Evolutionary conservation across 2,329 filamentous ascomycete genomes (phyloP).

Genomic region (Fusarium liriodendri): DNA sequence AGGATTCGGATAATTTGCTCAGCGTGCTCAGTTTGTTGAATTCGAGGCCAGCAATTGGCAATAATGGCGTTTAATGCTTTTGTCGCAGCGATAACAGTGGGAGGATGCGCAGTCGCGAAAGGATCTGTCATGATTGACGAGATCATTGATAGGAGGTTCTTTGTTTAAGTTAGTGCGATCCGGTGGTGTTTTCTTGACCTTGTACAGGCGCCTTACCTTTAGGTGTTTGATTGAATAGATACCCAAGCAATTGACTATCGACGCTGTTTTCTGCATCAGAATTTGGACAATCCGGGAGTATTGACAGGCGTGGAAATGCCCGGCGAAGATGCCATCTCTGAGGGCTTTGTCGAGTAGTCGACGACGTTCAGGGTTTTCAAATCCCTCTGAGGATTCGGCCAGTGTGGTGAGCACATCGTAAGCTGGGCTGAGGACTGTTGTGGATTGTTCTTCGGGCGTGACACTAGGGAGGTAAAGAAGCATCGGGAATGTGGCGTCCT

Average conservation of each 20-base stretch:
- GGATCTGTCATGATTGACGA: conserved; percentile 75
- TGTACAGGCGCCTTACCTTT: conserved; percentile 57
- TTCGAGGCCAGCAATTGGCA: conserved; percentile 75
- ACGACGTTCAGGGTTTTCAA: conserved; percentile 43
- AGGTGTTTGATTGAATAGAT: conserved; percentile 75
- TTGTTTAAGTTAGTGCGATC: conserved; percentile 2
- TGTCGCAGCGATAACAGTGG: conserved; percentile 64
- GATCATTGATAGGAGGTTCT: conserved; percentile 76
- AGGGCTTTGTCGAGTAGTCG: conserved; percentile 65
- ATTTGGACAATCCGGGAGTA: conserved; percentile 67
- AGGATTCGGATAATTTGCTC: conserved; percentile 73
- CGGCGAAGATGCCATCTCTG: conserved; percentile 65
- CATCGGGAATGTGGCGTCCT: conserved; percentile 75
- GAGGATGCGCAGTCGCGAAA: conserved; percentile 68
- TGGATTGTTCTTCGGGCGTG: conserved; percentile 78
- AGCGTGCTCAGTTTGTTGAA: conserved; percentile 65
- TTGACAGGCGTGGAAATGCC: conserved; percentile 68
- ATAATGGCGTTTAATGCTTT: conserved; percentile 68
- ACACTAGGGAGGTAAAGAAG: conserved; percentile 82
- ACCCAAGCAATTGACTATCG: conserved; percentile 67
- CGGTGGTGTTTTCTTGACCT: neutral
- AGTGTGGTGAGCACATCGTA: conserved; percentile 76
- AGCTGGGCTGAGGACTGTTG: conserved; percentile 70
- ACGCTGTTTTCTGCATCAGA: conserved; percentile 62
- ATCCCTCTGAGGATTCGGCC: conserved; percentile 45